Percentiles rank a stretch among this genome's conserved stretches.
Evolutionary conservation across 2,329 filamentous ascomycete species (phyloP).

Genomic region (Helminthosporium solani): DNA sequence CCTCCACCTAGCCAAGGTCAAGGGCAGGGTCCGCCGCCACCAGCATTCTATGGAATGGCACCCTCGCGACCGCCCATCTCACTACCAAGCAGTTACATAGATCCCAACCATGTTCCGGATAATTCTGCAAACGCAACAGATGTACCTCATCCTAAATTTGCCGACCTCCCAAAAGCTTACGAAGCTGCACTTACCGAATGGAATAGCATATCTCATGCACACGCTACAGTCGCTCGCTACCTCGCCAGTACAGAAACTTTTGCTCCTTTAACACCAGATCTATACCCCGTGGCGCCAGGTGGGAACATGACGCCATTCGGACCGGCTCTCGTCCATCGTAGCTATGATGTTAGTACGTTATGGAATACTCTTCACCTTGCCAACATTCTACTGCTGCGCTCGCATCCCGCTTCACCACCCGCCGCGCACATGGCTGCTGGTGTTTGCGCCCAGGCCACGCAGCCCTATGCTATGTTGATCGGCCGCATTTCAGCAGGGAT

Average conservation of each 20-base stretch:
- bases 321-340: slow-evolving; percentile 75
- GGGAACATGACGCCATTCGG: slow-evolving; percentile 71
- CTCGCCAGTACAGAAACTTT: slow-evolving; percentile 71
- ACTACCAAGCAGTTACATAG: slow-evolving; percentile 47
- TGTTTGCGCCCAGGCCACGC: slow-evolving; percentile 72
- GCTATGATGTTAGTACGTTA: slow-evolving; percentile 81
- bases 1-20: slow-evolving; percentile 10
- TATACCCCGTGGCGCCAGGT: slow-evolving; percentile 55
- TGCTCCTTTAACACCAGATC: slow-evolving; percentile 70
- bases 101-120: slow-evolving; percentile 19
- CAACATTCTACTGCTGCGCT: slow-evolving; percentile 76
- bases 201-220: slow-evolving; percentile 70
- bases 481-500: slow-evolving; percentile 78
- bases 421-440: slow-evolving; percentile 84
- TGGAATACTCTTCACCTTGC: slow-evolving; percentile 88
- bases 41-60: slow-evolving; percentile 56
- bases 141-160: slow-evolving; percentile 18
- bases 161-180: slow-evolving; percentile 64
- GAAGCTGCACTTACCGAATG: slow-evolving; percentile 75
- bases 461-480: slow-evolving; percentile 68
- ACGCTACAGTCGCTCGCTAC: slow-evolving; percentile 61
- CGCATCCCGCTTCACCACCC: slow-evolving; percentile 88
- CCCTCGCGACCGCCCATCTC: slow-evolving; percentile 44
- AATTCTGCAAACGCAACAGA: slow-evolving; percentile 19
- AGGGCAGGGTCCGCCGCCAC: slow-evolving; percentile 24